Conservation (phyloP, 2,329 filamentous ascomycete species). For the Claviceps pusilla region DNA sequence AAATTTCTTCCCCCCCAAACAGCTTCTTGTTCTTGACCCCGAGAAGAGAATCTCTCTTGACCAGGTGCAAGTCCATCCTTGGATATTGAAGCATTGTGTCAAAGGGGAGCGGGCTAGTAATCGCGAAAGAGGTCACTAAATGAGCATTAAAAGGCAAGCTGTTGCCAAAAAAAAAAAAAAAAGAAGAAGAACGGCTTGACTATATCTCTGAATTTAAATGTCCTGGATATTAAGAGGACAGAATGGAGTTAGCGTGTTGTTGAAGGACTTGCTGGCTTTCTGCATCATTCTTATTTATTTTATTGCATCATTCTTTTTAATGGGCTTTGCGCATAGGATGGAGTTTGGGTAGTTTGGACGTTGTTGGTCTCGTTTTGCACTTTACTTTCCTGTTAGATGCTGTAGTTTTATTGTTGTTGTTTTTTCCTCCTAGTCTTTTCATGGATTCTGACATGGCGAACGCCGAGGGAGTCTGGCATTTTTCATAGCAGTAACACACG, state of each 20-base stretch:
- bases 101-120: conserved; percentile 41
- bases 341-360: conserved; percentile 11
- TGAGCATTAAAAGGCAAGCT: conserved; percentile 7
- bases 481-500: background rate
- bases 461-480: too few species aligned
- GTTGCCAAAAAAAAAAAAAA: background rate
- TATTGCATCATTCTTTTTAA: background rate
- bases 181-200: background rate
- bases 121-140: conserved; percentile 28
- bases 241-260: conserved; percentile 5
- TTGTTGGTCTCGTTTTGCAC: background rate
- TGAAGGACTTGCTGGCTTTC: conserved; percentile 2
- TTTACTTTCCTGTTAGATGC: background rate
- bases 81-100: conserved; percentile 91
- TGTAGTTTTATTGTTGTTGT: background rate
- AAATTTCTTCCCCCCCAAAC: conserved; percentile 4
- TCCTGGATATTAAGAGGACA: conserved; percentile 2
- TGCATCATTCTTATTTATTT: background rate
- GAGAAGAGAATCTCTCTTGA: conserved; percentile 86
- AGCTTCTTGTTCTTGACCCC: conserved; percentile 82
- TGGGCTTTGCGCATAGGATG: conserved; percentile 16
- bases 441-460: background rate
- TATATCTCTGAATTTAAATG: conserved; percentile 1
- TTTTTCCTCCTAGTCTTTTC: background rate
- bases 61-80: conserved; percentile 77